A percentile compares a stretch with the other conserved stretches of the same genome.
phyloP scores from a whole-genome alignment of 2,329 filamentous ascomycete species.

The Aureobasidium uvarum region DNA sequence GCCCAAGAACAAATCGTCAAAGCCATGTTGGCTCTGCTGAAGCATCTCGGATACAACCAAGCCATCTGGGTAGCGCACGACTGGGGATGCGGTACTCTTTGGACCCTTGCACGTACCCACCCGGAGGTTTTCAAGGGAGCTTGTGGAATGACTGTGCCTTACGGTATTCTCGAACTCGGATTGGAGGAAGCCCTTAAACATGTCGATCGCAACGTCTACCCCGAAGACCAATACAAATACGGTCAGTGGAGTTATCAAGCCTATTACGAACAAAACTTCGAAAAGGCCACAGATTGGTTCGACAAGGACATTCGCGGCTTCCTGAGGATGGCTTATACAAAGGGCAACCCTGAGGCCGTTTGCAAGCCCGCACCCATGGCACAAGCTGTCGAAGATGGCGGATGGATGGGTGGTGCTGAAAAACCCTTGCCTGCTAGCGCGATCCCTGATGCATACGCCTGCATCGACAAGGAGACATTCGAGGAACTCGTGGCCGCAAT shows the following conservation, averaged over 20 bases:
- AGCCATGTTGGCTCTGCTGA: slow-evolving; percentile 43
- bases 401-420: slow-evolving; percentile 37
- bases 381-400: slow-evolving; percentile 32
- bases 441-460: slow-evolving; percentile 36
- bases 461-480: slow-evolving; percentile 37
- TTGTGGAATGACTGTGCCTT: slow-evolving; percentile 42
- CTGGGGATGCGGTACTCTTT: slow-evolving; percentile 43
- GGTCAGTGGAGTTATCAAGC: slow-evolving; percentile 41
- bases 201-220: slow-evolving; percentile 49
- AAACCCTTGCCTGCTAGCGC: slow-evolving; percentile 34
- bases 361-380: slow-evolving; percentile 35
- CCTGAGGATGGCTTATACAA: slow-evolving; percentile 34
- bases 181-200: slow-evolving; percentile 39
- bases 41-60: slow-evolving; percentile 40
- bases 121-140: slow-evolving; percentile 39
- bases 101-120: slow-evolving; percentile 36
- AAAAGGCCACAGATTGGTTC: slow-evolving; percentile 28
- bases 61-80: slow-evolving; percentile 53
- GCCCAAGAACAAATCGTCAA: slow-evolving; percentile 35
- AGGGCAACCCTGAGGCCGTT: slow-evolving; percentile 31
- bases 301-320: slow-evolving; percentile 32
- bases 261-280: slow-evolving; percentile 38
- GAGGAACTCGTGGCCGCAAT: slow-evolving; percentile 39
- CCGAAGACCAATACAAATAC: slow-evolving; percentile 43
- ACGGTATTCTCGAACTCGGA: slow-evolving; percentile 45